A percentile compares a stretch with the other conserved stretches of the same genome.
Conservation (phyloP, 2,329 filamentous ascomycete genomes). For the Mycocentrospora acerina region DNA sequence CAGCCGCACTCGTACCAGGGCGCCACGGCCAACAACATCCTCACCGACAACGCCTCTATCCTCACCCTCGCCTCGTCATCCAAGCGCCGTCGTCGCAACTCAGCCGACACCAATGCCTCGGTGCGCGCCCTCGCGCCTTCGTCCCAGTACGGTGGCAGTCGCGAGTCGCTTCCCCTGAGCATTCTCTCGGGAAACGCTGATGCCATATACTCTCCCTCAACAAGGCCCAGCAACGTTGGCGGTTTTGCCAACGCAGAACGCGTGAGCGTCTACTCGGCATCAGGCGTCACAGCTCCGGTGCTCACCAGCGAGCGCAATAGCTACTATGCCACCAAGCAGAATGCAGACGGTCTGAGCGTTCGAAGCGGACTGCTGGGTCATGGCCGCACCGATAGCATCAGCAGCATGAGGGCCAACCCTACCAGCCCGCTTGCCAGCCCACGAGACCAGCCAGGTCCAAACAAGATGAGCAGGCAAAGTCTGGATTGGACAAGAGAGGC, state of each 20-base stretch:
- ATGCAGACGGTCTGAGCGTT: slow-evolving; percentile 71
- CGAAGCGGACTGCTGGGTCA: slow-evolving; percentile 78
- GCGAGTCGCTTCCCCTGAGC: slow-evolving; percentile 76
- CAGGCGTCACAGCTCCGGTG: slow-evolving; percentile 62
- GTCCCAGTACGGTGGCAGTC: slow-evolving; percentile 78
- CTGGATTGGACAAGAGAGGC: slow-evolving; percentile 40
- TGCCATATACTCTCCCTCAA: slow-evolving; percentile 54
- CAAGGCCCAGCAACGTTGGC: slow-evolving; percentile 53
- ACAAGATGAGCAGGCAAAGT: slow-evolving; percentile 34
- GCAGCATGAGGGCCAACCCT: slow-evolving; percentile 61
- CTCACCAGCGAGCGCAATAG: slow-evolving; percentile 77
- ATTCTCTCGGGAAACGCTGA: slow-evolving; percentile 69
- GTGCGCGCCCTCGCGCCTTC: slow-evolving; percentile 82
- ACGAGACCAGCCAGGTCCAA: slow-evolving; percentile 36
- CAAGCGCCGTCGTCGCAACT: slow-evolving; percentile 73
- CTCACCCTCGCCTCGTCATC: slow-evolving; percentile 81
- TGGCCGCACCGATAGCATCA: slow-evolving; percentile 77
- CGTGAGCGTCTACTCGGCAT: slow-evolving; percentile 79
- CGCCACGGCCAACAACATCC: slow-evolving; percentile 78
- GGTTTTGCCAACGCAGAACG: slow-evolving; percentile 64
- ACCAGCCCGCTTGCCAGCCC: slow-evolving; percentile 64
- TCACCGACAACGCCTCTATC: slow-evolving; percentile 85
- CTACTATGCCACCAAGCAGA: slow-evolving; percentile 64
- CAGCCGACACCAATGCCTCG: slow-evolving; percentile 82
- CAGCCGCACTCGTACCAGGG: slow-evolving; percentile 72